A percentile compares a stretch with the other conserved stretches of the same genome.
These are phyloP conservation scores for Penicillium brevicompactum DNA, from an alignment of 2,329 filamentous ascomycete genomes.

Conservation along the genomic window DNA sequence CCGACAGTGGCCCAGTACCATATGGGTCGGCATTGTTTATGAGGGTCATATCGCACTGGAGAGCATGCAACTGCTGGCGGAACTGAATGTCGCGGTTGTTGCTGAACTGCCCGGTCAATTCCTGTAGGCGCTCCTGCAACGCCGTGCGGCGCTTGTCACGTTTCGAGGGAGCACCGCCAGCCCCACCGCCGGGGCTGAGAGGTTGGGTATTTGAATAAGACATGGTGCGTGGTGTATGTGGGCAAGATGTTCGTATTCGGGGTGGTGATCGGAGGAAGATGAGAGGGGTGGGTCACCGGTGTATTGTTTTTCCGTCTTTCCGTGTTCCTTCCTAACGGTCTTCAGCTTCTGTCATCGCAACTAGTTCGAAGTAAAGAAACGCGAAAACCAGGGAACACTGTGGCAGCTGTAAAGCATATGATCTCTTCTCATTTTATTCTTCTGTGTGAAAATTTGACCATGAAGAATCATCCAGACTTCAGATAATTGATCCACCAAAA, in stretches of 20 bases:
- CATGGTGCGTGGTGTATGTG: constrained; percentile 13
- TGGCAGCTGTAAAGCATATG: too few relatives aligned
- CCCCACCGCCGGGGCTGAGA: constrained; percentile 34
- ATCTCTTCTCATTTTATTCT: too few relatives aligned
- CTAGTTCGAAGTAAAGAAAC: not conserved
- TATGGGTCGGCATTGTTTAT: constrained; percentile 86
- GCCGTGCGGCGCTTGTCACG: constrained; percentile 86
- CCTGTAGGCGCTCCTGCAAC: constrained; percentile 75
- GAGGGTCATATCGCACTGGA: constrained; percentile 87
- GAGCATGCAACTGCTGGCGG: constrained; percentile 82
- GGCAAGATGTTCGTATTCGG: not conserved
- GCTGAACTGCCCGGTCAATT: constrained; percentile 75
- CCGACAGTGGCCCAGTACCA: constrained; percentile 67
- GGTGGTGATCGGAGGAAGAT: constrained; percentile 2
- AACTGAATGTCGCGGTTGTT: constrained; percentile 82
- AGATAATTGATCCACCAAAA: too few relatives aligned
- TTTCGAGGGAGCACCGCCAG: constrained; percentile 64
- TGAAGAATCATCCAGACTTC: too few relatives aligned
- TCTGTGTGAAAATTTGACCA: too few relatives aligned
- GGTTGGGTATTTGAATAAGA: constrained; percentile 30
- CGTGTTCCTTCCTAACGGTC: too few relatives aligned
- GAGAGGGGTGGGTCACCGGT: constrained; percentile 10
- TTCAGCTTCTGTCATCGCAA: not conserved
- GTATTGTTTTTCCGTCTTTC: constrained; percentile 4
- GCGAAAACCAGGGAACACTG: not conserved